Evolutionary conservation across 192 early-diverging fungal genomes (phyloP), one percentile per base, ranked within the genome.

Genomic region (Coemansia sp.): DNA sequence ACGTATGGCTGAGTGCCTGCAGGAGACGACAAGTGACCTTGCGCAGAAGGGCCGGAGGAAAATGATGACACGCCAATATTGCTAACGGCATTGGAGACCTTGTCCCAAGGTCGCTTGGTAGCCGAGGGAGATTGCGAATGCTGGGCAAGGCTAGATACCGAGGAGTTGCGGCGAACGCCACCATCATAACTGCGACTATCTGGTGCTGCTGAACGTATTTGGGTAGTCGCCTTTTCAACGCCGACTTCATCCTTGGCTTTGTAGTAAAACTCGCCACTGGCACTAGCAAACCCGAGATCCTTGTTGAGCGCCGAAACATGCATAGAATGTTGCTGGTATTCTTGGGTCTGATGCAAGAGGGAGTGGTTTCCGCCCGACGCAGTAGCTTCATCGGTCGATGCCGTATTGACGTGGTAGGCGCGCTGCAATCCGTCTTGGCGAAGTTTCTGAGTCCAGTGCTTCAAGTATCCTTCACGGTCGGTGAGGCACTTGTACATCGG

Each of bases 381-480:
- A 17, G 5, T 31, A 31, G 1, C 29, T 32, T 15, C 44, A 5
- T 58, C 55, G 15, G 29, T 32, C 6, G 55, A 58, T n/a, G 5
- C 15, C 6, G 31, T 17, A 15, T 58, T 31, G 10, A 73, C 60
- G 23, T 70, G 53, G 29, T 78, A 78, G 59, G 64, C 67, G 38
- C 67, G 62, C 63, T 78, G 76, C 70, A 78, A 17, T 4, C 72
- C 72, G 55, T 78, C 77, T 2, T 69, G 37, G 21, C 72, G 64
- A 36, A 78, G 60, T 60, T 66, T 78, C 17, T 11, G 39, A 0
- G 64, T 31, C 77, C 77, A 83, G 50, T n/a, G 4, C 5, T 38
- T 51, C 25, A 75, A 46, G 45, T 77, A 77, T 15, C 7, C 25
- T 27, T 74, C 34, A 15, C 67, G 45, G 44, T 58, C 58, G 37